phyloP scores from a whole-genome alignment of 1,139 yeast genomes.

The Magnusiomyces paraingens region DNA sequence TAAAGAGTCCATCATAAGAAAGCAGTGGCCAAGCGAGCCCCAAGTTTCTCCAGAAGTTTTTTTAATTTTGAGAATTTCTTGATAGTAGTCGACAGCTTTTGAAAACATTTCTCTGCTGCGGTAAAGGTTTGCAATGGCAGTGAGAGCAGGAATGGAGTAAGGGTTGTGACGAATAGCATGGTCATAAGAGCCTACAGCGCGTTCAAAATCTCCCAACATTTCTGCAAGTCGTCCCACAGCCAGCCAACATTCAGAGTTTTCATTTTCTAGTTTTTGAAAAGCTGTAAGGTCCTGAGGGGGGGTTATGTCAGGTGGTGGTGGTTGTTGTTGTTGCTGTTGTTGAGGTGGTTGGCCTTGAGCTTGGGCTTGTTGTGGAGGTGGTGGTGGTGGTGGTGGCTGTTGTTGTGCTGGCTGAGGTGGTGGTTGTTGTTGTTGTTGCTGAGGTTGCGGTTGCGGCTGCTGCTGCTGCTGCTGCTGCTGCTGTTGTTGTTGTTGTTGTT shows the following conservation, averaged over 20 bases:
- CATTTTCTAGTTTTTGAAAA: conserved; percentile 37
- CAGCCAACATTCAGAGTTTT: conserved; percentile 88
- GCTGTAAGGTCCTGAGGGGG: conserved; percentile 36
- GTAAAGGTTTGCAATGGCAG: conserved; percentile 81
- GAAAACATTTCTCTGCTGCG: conserved; percentile 85
- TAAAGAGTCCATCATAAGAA: conserved; percentile 89
- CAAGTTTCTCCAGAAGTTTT: conserved; percentile 94
- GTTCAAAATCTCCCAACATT: conserved; percentile 78
- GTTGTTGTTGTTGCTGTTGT: conserved; percentile 20
- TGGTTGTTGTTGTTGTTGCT: background rate
- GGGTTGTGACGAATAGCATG: conserved; percentile 85
- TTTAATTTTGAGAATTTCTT: conserved; percentile 71
- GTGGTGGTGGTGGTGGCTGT: conserved; percentile 13
- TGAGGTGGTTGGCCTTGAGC: conserved; percentile 18
- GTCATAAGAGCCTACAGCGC: conserved; percentile 85
- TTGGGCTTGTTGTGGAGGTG: conserved; percentile 17
- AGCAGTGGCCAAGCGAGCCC: conserved; percentile 97
- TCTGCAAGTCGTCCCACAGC: conserved; percentile 87
- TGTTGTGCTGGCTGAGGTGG: conserved; percentile 14
- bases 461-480: background rate
- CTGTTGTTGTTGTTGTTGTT: conserved; percentile 4
- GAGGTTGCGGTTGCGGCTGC: background rate
- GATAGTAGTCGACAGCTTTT: conserved; percentile 90
- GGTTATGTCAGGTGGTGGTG: conserved; percentile 32
- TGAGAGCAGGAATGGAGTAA: conserved; percentile 75